Percentiles rank a stretch among this genome's conserved stretches.
phyloP scores from a whole-genome alignment of 2,329 filamentous ascomycete species.

The Chrysosporium queenslandicum region DNA sequence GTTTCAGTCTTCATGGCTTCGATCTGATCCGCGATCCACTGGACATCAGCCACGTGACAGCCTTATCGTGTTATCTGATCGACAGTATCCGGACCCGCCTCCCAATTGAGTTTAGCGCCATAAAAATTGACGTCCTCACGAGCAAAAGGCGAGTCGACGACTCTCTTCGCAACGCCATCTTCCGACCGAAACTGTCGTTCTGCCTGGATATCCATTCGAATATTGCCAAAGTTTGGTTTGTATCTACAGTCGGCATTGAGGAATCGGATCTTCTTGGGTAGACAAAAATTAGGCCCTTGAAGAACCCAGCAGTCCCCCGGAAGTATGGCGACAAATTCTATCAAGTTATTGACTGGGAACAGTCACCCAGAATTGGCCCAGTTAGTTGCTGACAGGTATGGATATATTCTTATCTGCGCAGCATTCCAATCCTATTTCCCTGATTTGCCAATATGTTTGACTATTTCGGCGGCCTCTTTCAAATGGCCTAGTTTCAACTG shows the following conservation, averaged over 20 bases:
- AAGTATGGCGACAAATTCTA: slow-evolving; percentile 59
- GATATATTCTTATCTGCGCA: slow-evolving; percentile 8
- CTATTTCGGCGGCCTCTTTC: too few relatives aligned
- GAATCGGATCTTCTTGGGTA: neutral
- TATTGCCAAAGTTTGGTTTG: neutral
- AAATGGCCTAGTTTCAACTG: too few relatives aligned
- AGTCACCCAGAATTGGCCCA: slow-evolving; percentile 63
- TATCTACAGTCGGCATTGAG: neutral
- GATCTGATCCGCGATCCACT: too few relatives aligned
- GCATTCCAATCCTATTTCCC: neutral
- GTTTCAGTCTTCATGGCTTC: neutral
- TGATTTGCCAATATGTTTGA: too few relatives aligned
- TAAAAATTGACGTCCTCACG: neutral
- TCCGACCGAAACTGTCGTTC: neutral
- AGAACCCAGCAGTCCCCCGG: neutral
- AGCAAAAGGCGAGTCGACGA: neutral
- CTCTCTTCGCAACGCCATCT: neutral
- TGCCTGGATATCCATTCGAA: neutral
- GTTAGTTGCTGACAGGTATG: slow-evolving; percentile 56
- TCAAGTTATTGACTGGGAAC: slow-evolving; percentile 66
- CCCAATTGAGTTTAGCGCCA: slow-evolving; percentile 2
- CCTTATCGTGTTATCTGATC: slow-evolving; percentile 5
- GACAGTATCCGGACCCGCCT: neutral
- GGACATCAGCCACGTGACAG: neutral
- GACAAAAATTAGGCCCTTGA: neutral